Conservation (phyloP, 1,139 yeast genomes). For the Hyphopichia wangnamkhiaoensis region DNA sequence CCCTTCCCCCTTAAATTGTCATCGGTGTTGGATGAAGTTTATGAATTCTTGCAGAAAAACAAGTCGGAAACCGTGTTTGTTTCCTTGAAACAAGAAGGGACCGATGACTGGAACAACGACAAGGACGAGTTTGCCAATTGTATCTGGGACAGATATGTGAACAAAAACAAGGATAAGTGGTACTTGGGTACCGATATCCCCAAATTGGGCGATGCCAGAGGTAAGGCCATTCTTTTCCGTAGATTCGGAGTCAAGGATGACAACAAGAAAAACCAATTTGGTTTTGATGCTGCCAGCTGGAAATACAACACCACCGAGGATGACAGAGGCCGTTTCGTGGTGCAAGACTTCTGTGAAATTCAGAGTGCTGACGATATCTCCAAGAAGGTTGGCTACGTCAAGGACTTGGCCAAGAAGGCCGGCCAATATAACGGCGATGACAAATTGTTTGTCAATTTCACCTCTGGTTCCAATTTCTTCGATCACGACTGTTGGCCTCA, state of each 20-base stretch:
- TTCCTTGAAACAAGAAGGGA: conserved; percentile 76
- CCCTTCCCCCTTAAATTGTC: conserved; percentile 56
- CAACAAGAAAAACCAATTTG: conserved; percentile 47
- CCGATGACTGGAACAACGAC: conserved; percentile 61
- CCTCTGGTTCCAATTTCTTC: conserved; percentile 75
- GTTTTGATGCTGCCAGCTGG: conserved; percentile 73
- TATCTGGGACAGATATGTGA: conserved; percentile 62
- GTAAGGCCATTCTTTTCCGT: conserved; percentile 66
- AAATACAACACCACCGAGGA: conserved; percentile 64
- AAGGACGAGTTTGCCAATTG: conserved; percentile 66
- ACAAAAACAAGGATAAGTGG: conserved; percentile 57
- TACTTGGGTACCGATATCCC: conserved; percentile 61
- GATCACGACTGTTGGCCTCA: conserved; percentile 77
- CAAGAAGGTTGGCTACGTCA: conserved; percentile 61
- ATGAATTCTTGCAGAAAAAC: conserved; percentile 54
- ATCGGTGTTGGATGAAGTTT: conserved; percentile 56
- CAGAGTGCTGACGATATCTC: conserved; percentile 51
- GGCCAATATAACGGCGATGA: conserved; percentile 47
- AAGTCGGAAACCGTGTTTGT: conserved; percentile 64
- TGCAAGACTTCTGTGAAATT: conserved; percentile 78
- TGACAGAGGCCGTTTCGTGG: conserved; percentile 61
- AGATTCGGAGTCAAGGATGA: conserved; percentile 64
- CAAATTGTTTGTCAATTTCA: conserved; percentile 69
- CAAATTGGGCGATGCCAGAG: conserved; percentile 60
- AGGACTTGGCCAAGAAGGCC: conserved; percentile 57